phyloP scores from a whole-genome alignment of 352 stramenopile genomes.

The Thraustochytrium striatum region DNA sequence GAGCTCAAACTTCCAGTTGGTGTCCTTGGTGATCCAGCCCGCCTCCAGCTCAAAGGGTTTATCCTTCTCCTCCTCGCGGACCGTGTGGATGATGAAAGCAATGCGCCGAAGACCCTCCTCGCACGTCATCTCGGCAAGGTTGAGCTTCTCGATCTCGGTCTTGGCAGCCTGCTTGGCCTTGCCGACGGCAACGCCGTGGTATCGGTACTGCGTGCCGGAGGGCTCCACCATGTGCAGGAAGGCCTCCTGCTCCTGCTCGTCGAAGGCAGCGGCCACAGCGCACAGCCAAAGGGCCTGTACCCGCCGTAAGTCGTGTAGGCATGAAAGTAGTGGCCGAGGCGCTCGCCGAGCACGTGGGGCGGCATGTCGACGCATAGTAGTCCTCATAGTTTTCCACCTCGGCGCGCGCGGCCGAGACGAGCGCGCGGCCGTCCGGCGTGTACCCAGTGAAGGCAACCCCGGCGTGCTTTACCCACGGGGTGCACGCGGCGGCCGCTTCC shows the following conservation, averaged over 20 bases:
- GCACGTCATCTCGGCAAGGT: constrained; percentile 86
- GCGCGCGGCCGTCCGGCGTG: constrained; percentile 87
- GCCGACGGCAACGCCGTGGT: constrained; percentile 90
- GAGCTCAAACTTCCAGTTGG: constrained; percentile 86
- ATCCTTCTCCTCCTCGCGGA: constrained; percentile 95
- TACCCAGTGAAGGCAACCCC: constrained; percentile 90
- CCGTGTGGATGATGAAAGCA: constrained; percentile 87
- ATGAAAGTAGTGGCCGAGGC: constrained; percentile 93
- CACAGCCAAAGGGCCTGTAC: constrained; percentile 90
- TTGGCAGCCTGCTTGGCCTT: constrained; percentile 96
- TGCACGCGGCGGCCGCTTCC: constrained; percentile 76
- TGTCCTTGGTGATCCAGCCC: constrained; percentile 93
- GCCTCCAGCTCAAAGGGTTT: constrained; percentile 96
- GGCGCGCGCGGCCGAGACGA: constrained; percentile 89
- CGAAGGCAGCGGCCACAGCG: constrained; percentile 90
- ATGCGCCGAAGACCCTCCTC: constrained; percentile 95
- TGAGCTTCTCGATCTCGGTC: constrained; percentile 98
- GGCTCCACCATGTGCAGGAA: constrained; percentile 85
- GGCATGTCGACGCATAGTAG: constrained; percentile 87
- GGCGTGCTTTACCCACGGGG: constrained; percentile 82
- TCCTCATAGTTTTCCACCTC: constrained; percentile 91
- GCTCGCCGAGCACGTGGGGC: constrained; percentile 84
- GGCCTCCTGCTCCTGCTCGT: constrained; percentile 80
- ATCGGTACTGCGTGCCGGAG: constrained; percentile 82
- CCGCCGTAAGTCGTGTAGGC: constrained; percentile 97